Evolutionary conservation across 2,329 filamentous ascomycete genomes (phyloP).

Genomic region (Fusarium newnesense): DNA sequence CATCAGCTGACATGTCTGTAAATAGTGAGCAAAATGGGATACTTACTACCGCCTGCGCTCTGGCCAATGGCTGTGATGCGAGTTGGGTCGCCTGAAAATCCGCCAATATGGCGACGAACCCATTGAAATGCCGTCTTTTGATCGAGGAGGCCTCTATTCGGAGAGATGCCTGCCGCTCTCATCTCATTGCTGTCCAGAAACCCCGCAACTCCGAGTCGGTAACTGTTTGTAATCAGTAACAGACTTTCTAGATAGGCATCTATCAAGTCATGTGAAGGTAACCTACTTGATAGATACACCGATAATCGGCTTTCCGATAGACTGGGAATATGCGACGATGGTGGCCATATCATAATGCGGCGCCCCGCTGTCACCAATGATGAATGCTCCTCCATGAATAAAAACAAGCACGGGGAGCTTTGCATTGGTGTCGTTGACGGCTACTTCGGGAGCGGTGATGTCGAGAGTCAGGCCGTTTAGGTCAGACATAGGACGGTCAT

Average conservation of each 20-base stretch:
- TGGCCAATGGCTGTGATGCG: background rate
- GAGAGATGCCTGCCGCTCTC: background rate
- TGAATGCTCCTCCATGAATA: background rate
- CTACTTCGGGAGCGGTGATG: background rate
- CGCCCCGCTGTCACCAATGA: background rate
- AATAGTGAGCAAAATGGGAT: background rate
- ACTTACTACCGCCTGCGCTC: constrained; percentile 1
- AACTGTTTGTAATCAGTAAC: background rate
- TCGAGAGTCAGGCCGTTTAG: background rate
- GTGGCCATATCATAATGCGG: background rate
- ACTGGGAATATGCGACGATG: background rate
- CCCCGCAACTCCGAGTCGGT: background rate
- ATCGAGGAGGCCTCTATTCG: background rate
- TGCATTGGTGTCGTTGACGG: fast-evolving
- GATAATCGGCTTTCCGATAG: background rate
- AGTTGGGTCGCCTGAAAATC: background rate
- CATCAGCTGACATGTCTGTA: background rate
- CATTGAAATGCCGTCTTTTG: background rate
- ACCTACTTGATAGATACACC: background rate
- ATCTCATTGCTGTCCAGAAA: background rate
- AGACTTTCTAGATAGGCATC: fast-evolving
- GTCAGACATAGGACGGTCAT: background rate
- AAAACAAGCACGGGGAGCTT: background rate
- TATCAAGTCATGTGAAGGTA: fast-evolving
- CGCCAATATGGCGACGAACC: background rate